Evolutionary conservation across 169 alveolate species (phyloP).

Genomic region (Plasmodium chabaudi): DNA sequence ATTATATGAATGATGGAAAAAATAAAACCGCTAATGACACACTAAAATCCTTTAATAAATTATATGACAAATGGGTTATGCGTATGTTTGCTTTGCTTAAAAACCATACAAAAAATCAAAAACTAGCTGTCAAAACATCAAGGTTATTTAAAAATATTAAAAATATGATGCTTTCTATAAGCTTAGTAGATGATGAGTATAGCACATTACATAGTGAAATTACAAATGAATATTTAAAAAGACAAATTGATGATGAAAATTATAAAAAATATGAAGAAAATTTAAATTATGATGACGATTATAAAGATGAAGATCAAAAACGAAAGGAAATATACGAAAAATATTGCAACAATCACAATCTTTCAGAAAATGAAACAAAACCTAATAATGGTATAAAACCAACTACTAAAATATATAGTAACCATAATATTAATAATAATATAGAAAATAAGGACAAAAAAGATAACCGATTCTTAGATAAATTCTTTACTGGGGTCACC

Average conservation of each 20-base stretch:
- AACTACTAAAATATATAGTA: constrained; percentile 1
- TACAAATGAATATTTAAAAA: constrained; percentile 73
- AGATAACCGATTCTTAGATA: constrained; percentile 62
- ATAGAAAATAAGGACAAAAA: constrained; percentile 47
- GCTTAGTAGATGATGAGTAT: constrained; percentile 73
- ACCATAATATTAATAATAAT: not conserved
- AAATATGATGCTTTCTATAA: constrained; percentile 66
- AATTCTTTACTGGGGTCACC: constrained; percentile 75
- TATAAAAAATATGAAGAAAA: constrained; percentile 47
- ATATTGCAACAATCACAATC: constrained; percentile 15
- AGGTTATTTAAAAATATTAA: constrained; percentile 70
- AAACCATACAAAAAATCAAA: constrained; percentile 73
- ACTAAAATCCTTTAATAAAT: constrained; percentile 47
- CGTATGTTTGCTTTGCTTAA: constrained; percentile 76
- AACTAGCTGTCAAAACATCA: constrained; percentile 70
- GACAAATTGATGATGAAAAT: constrained; percentile 71
- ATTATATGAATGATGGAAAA: constrained; percentile 73
- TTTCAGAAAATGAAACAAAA: constrained; percentile 48
- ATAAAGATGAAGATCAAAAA: constrained; percentile 52
- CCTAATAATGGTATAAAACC: constrained; percentile 7
- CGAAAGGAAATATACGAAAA: constrained; percentile 70
- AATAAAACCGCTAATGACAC: constrained; percentile 72
- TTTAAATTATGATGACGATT: constrained; percentile 39
- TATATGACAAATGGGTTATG: constrained; percentile 76
- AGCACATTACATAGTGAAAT: constrained; percentile 76